Conservation (phyloP, 345 rosid species). For the Lenwebbia sp. region DNA sequence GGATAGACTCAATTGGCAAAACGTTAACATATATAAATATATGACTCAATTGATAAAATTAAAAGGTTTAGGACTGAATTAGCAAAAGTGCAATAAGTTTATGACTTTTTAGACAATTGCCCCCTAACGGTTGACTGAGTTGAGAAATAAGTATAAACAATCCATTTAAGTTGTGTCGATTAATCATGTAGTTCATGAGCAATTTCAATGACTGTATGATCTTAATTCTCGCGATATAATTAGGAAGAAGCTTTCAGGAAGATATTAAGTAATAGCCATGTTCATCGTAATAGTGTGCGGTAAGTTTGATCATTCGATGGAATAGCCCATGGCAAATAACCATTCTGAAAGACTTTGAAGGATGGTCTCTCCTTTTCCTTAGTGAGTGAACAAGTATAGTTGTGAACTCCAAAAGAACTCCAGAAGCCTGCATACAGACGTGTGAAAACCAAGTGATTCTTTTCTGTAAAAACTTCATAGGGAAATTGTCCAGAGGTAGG, state of each 20-base stretch:
- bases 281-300: background rate
- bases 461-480: background rate
- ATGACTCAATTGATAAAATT: no score
- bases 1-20: no score
- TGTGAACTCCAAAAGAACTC: background rate
- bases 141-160: background rate
- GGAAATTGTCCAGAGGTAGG: background rate
- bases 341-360: background rate
- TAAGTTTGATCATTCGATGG: background rate
- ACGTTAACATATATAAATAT: no score
- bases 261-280: background rate
- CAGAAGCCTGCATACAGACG: background rate
- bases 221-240: background rate
- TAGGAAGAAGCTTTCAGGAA: background rate
- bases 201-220: background rate
- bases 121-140: background rate
- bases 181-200: background rate
- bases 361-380: fast-evolving
- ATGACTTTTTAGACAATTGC: no score
- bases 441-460: background rate
- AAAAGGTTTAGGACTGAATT: no score
- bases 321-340: background rate
- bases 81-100: no score
- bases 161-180: background rate
- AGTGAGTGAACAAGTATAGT: background rate